Percentiles rank a stretch among this genome's conserved stretches.
phyloP scores from a whole-genome alignment of 805 yeast genomes.

The Metschnikowia shivogae region DNA sequence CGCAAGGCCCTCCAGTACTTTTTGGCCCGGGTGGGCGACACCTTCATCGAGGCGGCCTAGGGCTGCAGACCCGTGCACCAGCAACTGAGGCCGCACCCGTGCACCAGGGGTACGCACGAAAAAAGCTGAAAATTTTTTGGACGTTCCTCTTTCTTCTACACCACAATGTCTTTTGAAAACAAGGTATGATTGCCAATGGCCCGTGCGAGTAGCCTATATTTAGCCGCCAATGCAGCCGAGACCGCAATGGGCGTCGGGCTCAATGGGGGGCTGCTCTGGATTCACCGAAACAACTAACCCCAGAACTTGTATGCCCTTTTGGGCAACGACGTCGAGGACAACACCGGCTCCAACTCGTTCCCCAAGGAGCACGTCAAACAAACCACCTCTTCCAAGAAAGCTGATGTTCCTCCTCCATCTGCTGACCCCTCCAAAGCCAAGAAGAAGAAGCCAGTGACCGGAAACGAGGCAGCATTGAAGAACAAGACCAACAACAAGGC shows the following conservation, averaged over 20 bases:
- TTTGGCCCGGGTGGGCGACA: conserved; percentile 49
- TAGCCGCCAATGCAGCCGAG: too few species aligned
- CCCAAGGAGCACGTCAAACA: conserved; percentile 79
- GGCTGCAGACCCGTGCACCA: neutral
- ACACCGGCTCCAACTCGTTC: conserved; percentile 46
- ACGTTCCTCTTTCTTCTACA: conserved; percentile 9
- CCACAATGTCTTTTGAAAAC: conserved; percentile 43
- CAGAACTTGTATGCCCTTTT: conserved; percentile 79
- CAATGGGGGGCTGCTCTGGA: neutral
- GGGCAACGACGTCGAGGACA: conserved; percentile 88
- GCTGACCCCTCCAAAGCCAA: conserved; percentile 79
- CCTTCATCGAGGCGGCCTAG: conserved; percentile 20
- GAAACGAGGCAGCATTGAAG: conserved; percentile 86
- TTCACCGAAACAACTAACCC: neutral
- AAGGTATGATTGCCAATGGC: conserved; percentile 35
- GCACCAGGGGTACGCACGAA: conserved; percentile 17
- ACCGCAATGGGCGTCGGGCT: neutral
- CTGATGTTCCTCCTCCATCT: conserved; percentile 75
- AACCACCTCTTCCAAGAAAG: conserved; percentile 80
- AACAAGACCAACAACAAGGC: conserved; percentile 58
- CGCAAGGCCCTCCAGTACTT: conserved; percentile 58
- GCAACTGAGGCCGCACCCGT: conserved; percentile 9
- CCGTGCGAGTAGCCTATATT: neutral
- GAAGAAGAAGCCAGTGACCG: conserved; percentile 67
- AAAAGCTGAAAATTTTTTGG: conserved; percentile 19